Base-by-base conservation (phyloP, 2,329 filamentous ascomycete genomes). In the Sporothrix humicola region DNA sequence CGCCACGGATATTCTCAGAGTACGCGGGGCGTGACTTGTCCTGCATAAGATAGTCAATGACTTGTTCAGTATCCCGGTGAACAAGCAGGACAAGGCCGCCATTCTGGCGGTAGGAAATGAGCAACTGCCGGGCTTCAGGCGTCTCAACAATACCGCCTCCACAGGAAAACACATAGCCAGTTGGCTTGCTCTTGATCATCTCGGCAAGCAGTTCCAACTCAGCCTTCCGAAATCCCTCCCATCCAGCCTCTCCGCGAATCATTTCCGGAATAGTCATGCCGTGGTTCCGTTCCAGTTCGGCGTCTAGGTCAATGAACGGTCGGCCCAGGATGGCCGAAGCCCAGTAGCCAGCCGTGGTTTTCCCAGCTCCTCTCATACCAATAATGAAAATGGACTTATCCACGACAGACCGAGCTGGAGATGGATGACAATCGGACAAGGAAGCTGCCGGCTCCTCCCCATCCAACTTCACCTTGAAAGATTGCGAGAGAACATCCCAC, bases 321-420 rank as follows among this genome's bases (percentile, higher is more conserved):
- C 94, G 90, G 69, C 90, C 89, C 0, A 98, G 85, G 42, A 92
- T 88, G 75, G 88, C 88, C 0, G 92, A 91, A 79, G 96, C 91
- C 93, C 95, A 97, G 15, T 89, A 88, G 71, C 96, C 96, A 50
- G 93, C 92, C 0, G 96, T 99, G 0, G 96, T 98, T 84, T 99
- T 99, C 37, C 96, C 96, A 56, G 95, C 96, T 73, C 96, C 96
- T 77, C 96, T 90, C 96, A 99, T 99, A 10, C 96, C 96, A 77
- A 99, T 95, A 75, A 99, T 91, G 83, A 98, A 94, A 70, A 98
- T 91, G 0, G 95, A 97, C 66, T 88, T 87, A 77, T 89, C 82
- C 10, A 68, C 20, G 2, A 37, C 26, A 15, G 68, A 42, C 5
- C 69, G 9, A 1, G 54, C 23, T 1, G 42, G 4, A 81, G 83